Evolutionary conservation across 305 asterid species (phyloP), one percentile per base, ranked within the genome.

Genomic region (Vinca major): DNA sequence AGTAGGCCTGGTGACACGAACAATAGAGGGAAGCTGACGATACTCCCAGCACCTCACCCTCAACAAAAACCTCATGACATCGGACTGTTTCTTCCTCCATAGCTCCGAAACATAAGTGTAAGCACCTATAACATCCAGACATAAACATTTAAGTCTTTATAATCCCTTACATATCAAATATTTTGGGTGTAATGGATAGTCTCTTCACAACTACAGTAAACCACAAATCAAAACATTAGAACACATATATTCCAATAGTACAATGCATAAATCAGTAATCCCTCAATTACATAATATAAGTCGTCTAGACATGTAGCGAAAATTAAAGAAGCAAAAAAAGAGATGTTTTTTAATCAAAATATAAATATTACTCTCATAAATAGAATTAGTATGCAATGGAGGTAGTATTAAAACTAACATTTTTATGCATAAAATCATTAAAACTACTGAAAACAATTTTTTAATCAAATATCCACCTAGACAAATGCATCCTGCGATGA

Each of bases 11-110:
- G 79, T 70, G 21, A 75, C 72, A 20, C 79, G 79, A n/a, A 75
- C 79, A 47, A 75, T 75, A 12, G 79, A 75, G 12, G 79, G 79
- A 44, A 75, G 75, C 69, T 75, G 79, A 45, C 79, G 79, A 48
- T 66, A 75, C 67, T 74, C 78, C 78, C 78, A 74, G 74, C 74
- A 69, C 12, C 78, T 49, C 10, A 74, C 74, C 71, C 78, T 69
- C 67, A 63, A 71, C 39, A 74, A 65, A n/a, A 74, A 74, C 71
- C 78, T 74, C 78, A 74, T 74, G 17, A 74, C 78, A 41, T 74
- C 74, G 0, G 78, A 74, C 40, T 74, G 71, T 47, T 74, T 74
- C 74, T 69, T 74, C 63, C 78, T 69, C 79, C 79, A 75, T 70
- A 75, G 60, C 68, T 75, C 79, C 17, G 76, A 75, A 5, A 75